Evolutionary conservation across 139 green algal species (phyloP).

Genomic region (Chlorella vulgaris): DNA sequence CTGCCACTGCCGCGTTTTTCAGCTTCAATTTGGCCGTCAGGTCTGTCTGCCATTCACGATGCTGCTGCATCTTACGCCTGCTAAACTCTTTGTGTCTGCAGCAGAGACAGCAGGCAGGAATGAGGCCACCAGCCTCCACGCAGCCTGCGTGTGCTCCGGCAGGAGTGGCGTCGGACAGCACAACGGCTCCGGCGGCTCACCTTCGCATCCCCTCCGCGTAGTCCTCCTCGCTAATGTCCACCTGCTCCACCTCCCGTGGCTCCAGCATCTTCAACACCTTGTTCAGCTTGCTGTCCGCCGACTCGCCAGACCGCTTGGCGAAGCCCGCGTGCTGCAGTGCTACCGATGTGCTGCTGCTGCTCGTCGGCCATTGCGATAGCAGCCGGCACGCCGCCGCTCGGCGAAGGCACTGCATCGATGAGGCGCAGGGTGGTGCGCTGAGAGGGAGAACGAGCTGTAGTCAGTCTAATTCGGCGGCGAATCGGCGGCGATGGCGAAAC

Average conservation of each 20-base stretch:
- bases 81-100: conserved; percentile 53
- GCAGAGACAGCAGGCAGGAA: background rate
- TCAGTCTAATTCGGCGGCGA: no score
- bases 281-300: conserved; percentile 27
- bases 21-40: conserved; percentile 51
- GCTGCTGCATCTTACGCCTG: conserved; percentile 48
- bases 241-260: background rate
- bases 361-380: background rate
- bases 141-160: no score
- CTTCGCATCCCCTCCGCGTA: conserved; percentile 25
- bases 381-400: background rate
- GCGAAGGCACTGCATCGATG: background rate
- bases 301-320: conserved; percentile 17
- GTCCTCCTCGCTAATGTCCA: conserved; percentile 31
- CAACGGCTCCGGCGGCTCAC: conserved; percentile 17
- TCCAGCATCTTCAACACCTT: conserved; percentile 34
- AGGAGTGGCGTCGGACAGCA: background rate
- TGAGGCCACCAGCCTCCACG: background rate
- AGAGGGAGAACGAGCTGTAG: no score
- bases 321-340: conserved; percentile 22
- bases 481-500: no score
- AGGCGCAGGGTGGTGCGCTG: no score
- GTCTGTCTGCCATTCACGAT: conserved; percentile 56
- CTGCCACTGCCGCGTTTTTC: conserved; percentile 52
- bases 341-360: conserved; percentile 28